A percentile compares a stretch with the other conserved stretches of the same genome.
Evolutionary conservation across 2,329 filamentous ascomycete species (phyloP).

Genomic region (Xylariaceae sp.): DNA sequence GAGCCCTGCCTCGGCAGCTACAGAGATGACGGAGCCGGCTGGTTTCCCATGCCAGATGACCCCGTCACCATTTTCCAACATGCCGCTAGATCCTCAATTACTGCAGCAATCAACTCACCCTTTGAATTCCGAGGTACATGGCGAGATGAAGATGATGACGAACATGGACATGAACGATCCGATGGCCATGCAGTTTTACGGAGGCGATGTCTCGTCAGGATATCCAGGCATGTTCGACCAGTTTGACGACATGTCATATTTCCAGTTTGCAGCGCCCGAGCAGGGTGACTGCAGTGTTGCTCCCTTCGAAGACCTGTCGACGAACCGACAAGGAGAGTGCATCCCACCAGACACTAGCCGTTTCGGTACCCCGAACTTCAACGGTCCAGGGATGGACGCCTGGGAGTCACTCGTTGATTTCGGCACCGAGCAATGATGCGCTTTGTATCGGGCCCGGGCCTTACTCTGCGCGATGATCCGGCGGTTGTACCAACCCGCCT

Average conservation of each 20-base stretch:
- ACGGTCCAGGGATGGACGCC: slow-evolving; percentile 15
- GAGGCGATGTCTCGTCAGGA: slow-evolving; percentile 15
- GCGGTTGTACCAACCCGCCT: too few species aligned
- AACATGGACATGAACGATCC: slow-evolving; percentile 30
- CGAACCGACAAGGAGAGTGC: slow-evolving; percentile 1
- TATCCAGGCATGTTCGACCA: slow-evolving; percentile 20
- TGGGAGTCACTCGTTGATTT: slow-evolving; percentile 31
- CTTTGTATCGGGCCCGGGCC: neutral
- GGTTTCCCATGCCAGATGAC: slow-evolving; percentile 26
- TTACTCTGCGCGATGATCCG: neutral
- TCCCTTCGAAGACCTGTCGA: slow-evolving; percentile 8
- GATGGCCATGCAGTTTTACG: slow-evolving; percentile 27
- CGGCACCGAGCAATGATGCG: slow-evolving; percentile 24
- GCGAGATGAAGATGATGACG: slow-evolving; percentile 39
- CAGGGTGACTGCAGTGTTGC: slow-evolving; percentile 1
- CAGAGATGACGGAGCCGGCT: slow-evolving; percentile 19
- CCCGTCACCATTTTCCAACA: slow-evolving; percentile 19
- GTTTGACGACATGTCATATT: slow-evolving; percentile 7
- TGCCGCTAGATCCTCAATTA: slow-evolving; percentile 25
- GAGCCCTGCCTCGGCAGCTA: slow-evolving; percentile 21
- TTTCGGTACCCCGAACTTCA: slow-evolving; percentile 19
- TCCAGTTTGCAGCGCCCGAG: slow-evolving; percentile 1
- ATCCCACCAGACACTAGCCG: slow-evolving; percentile 14
- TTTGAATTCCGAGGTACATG: neutral
- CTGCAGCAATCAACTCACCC: slow-evolving; percentile 24